These are phyloP conservation scores for Eucalyptus grandis DNA, from an alignment of 345 rosid species.

Conservation along the genomic window DNA sequence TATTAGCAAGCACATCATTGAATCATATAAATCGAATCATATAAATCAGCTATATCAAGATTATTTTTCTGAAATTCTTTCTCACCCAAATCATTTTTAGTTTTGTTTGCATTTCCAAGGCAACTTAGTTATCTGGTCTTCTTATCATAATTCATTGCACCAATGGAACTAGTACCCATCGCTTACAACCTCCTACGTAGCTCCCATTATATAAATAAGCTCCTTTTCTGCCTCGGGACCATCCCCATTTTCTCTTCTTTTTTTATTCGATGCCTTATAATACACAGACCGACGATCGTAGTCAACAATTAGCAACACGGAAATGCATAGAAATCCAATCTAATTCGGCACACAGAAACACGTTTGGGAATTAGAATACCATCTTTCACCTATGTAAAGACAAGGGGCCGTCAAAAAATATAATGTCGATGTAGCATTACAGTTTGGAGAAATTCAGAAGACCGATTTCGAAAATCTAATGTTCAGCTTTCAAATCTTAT, in stretches of 20 bases:
- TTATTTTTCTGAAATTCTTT: not conserved
- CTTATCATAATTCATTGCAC: not conserved
- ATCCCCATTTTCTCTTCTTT: not conserved
- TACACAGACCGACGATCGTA: not conserved
- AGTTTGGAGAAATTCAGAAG: not conserved
- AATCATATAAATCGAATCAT: not conserved
- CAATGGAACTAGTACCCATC: not conserved
- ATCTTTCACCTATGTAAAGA: not conserved
- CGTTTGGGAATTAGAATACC: not conserved
- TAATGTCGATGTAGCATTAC: not conserved
- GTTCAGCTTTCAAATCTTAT: not conserved
- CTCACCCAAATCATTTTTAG: not conserved
- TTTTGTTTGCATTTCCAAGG: not conserved
- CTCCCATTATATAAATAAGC: not conserved
- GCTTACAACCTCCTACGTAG: not conserved
- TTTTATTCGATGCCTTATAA: not conserved
- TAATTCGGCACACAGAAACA: not conserved
- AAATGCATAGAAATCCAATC: not conserved
- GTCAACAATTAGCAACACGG: not conserved
- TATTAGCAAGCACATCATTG: not conserved
- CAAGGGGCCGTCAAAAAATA: fast-evolving
- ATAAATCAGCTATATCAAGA: not conserved
- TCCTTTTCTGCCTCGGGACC: not conserved
- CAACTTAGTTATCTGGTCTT: not conserved
- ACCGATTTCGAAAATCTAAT: not conserved